Percentiles rank a stretch among this genome's conserved stretches.
Evolutionary conservation across 192 early-diverging fungal species (phyloP).

Genomic region (Backusella morwellensis): DNA sequence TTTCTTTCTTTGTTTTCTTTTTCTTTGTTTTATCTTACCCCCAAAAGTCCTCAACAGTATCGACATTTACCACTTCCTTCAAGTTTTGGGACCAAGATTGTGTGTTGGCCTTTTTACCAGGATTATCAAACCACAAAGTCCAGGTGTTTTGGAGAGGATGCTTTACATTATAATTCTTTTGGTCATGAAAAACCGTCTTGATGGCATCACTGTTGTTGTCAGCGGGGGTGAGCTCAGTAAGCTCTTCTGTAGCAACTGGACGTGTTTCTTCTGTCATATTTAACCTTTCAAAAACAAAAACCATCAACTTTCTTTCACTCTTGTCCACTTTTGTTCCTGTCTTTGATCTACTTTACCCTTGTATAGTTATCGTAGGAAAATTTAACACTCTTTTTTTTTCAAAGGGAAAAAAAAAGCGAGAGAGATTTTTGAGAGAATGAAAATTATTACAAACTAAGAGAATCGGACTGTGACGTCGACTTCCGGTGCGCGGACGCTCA

Average conservation of each 20-base stretch:
- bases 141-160: conserved; percentile 88
- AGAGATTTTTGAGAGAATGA: neutral
- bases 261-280: conserved; percentile 22
- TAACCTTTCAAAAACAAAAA: neutral
- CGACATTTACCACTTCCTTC: conserved; percentile 87
- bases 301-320: neutral
- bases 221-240: conserved; percentile 3
- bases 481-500: neutral
- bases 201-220: conserved; percentile 21
- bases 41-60: conserved; percentile 98
- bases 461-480: neutral
- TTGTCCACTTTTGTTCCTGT: neutral
- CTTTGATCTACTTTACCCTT: conserved; percentile 4
- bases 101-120: conserved; percentile 71
- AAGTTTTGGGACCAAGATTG: conserved; percentile 83
- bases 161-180: conserved; percentile 74
- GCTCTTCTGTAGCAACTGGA: conserved; percentile 1
- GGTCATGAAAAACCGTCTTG: conserved; percentile 61
- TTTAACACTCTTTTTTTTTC: neutral
- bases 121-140: conserved; percentile 97
- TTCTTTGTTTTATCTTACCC: conserved; percentile 51
- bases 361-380: neutral
- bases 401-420: neutral
- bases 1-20: neutral
- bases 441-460: neutral